These are phyloP conservation scores for Alternaria dauci DNA, from an alignment of 2,329 filamentous ascomycete genomes.

Conservation along the genomic window DNA sequence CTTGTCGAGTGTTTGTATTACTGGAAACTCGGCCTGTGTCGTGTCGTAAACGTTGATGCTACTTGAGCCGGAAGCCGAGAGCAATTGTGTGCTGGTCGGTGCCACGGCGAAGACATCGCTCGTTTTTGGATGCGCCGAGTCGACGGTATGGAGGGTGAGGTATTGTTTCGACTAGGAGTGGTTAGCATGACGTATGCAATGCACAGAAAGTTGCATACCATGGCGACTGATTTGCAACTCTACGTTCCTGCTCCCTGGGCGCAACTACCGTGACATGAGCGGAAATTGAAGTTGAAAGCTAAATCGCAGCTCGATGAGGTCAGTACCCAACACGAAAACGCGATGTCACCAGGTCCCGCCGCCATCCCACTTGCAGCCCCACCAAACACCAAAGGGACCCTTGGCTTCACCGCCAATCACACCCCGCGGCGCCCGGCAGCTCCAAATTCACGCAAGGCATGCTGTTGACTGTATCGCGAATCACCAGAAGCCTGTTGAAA, in stretches of 20 bases:
- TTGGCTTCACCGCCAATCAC: conserved; percentile 45
- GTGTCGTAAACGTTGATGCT: conserved; percentile 81
- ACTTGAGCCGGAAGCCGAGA: conserved; percentile 80
- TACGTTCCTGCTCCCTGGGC: background rate
- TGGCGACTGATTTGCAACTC: conserved; percentile 10
- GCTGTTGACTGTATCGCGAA: conserved; percentile 36
- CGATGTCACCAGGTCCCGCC: conserved; percentile 35
- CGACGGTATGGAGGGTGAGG: conserved; percentile 88
- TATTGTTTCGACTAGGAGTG: conserved; percentile 90
- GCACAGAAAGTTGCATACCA: conserved; percentile 1
- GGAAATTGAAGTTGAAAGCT: conserved; percentile 2
- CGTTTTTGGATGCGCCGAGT: conserved; percentile 75
- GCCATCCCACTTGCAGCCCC: conserved; percentile 37
- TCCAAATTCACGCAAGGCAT: conserved; percentile 22
- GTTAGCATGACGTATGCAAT: conserved; percentile 17
- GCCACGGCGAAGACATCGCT: conserved; percentile 87
- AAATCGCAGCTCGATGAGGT: conserved; percentile 33
- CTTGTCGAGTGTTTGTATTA: conserved; percentile 78
- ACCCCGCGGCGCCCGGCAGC: conserved; percentile 24
- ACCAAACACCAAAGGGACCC: conserved; percentile 23
- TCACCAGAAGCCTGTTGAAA: conserved; percentile 18
- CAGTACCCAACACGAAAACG: conserved; percentile 42
- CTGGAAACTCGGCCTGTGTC: conserved; percentile 72
- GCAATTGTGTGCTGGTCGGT: conserved; percentile 73
- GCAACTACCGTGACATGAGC: conserved; percentile 3